These are phyloP conservation scores for Micractinium conductrix DNA, from an alignment of 139 green algal genomes.

Conservation along the genomic window DNA sequence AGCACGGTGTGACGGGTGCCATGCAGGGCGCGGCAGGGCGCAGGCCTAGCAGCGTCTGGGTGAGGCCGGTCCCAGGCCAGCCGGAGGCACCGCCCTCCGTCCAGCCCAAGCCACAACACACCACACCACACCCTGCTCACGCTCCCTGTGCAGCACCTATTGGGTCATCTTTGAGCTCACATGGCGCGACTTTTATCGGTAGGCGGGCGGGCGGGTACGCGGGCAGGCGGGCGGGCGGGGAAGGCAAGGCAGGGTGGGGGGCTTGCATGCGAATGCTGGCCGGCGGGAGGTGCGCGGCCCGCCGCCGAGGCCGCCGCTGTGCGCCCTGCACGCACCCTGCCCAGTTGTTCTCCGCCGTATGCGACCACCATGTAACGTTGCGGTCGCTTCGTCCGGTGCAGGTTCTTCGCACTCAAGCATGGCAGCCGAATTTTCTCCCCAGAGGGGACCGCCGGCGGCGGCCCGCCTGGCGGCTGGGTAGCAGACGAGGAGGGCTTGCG, in stretches of 20 bases:
- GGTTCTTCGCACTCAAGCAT: conserved; percentile 92
- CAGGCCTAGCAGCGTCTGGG: no score
- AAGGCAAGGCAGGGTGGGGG: background rate
- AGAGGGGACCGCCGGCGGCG: no score
- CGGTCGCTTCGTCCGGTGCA: background rate
- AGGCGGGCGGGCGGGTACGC: background rate
- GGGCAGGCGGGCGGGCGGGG: no score
- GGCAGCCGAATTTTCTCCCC: conserved; percentile 92
- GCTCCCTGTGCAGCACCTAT: no score
- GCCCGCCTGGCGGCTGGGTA: no score
- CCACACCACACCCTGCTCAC: no score
- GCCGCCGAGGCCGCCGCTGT: background rate
- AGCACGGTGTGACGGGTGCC: no score
- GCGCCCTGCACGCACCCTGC: background rate
- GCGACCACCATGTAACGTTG: no score
- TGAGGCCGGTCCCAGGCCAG: no score
- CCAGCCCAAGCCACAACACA: no score
- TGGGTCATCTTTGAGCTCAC: conserved; percentile 95
- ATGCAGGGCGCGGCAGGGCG: no score
- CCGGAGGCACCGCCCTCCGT: no score
- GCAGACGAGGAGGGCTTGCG: conserved; percentile 60
- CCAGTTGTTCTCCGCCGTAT: background rate
- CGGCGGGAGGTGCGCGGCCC: background rate
- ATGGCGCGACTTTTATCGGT: conserved; percentile 94
- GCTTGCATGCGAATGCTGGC: background rate